These are phyloP conservation scores for Euphorbia tirucalli DNA, from an alignment of 345 rosid species.

Conservation along the genomic window DNA sequence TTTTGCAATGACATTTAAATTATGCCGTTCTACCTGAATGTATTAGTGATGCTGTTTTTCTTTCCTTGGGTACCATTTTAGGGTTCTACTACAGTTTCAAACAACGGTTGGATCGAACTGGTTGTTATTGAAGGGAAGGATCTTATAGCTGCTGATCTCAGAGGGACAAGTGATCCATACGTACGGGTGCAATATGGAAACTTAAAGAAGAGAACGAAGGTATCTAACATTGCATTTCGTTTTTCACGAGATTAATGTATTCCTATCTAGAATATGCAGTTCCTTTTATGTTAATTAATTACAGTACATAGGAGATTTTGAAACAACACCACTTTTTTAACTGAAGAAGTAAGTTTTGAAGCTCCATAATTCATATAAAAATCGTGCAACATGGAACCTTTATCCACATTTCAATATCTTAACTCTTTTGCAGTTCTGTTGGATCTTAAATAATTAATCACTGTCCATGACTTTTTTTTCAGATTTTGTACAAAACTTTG, in stretches of 20 bases:
- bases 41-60: conserved; percentile 11
- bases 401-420: no score
- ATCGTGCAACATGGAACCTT: not conserved
- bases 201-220: conserved; percentile 85
- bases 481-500: conserved; percentile 79
- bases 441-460: no score
- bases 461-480: conserved; percentile 17
- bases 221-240: conserved; percentile 20
- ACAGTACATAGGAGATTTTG: no score
- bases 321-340: no score
- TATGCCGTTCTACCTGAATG: conserved; percentile 5
- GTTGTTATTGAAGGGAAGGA: conserved; percentile 84
- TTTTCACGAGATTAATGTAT: conserved; percentile 1
- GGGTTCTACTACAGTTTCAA: conserved; percentile 44
- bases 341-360: no score
- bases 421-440: not conserved
- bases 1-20: conserved; percentile 5
- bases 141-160: conserved; percentile 85
- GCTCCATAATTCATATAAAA: not conserved
- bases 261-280: not conserved
- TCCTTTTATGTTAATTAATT: not conserved
- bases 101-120: conserved; percentile 83
- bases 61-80: conserved; percentile 29
- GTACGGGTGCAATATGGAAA: conserved; percentile 89
- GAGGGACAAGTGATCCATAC: conserved; percentile 98